Evolutionary conservation across 805 yeast species (phyloP).

Genomic region (Wickerhamia fluorescens): DNA sequence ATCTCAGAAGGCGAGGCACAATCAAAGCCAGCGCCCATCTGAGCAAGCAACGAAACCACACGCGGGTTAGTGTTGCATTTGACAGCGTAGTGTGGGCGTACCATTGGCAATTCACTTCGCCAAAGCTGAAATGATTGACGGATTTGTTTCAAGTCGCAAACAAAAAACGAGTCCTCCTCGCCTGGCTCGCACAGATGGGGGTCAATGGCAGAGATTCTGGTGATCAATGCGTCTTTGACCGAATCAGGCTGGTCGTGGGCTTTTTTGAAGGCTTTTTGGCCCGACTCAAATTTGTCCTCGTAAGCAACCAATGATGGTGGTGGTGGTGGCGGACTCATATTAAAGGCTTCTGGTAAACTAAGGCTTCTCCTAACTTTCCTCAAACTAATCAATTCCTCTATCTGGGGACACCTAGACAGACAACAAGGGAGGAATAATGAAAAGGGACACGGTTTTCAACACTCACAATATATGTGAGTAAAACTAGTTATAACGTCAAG

Average conservation of each 20-base stretch:
- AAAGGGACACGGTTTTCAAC: slow-evolving; percentile 2
- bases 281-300: background rate
- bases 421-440: background rate
- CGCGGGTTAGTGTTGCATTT: slow-evolving; percentile 78
- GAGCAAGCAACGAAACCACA: slow-evolving; percentile 51
- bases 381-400: slow-evolving; percentile 1
- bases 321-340: background rate
- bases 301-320: too few relatives aligned
- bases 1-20: slow-evolving; percentile 91
- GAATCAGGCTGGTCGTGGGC: too few relatives aligned
- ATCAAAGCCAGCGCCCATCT: slow-evolving; percentile 73
- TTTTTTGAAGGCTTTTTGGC: slow-evolving; percentile 21
- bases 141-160: slow-evolving; percentile 77
- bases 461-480: slow-evolving; percentile 31
- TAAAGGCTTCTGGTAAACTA: too few relatives aligned
- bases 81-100: slow-evolving; percentile 88
- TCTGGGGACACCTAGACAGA: slow-evolving; percentile 5
- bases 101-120: slow-evolving; percentile 58
- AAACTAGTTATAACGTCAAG: too few relatives aligned
- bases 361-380: too few relatives aligned
- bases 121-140: slow-evolving; percentile 57
- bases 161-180: slow-evolving; percentile 80
- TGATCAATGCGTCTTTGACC: slow-evolving; percentile 24
- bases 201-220: slow-evolving; percentile 40
- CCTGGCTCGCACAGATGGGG: slow-evolving; percentile 60